These are phyloP conservation scores for Hypoxylon sp. DNA, from an alignment of 2,329 filamentous ascomycete species.

Conservation along the genomic window DNA sequence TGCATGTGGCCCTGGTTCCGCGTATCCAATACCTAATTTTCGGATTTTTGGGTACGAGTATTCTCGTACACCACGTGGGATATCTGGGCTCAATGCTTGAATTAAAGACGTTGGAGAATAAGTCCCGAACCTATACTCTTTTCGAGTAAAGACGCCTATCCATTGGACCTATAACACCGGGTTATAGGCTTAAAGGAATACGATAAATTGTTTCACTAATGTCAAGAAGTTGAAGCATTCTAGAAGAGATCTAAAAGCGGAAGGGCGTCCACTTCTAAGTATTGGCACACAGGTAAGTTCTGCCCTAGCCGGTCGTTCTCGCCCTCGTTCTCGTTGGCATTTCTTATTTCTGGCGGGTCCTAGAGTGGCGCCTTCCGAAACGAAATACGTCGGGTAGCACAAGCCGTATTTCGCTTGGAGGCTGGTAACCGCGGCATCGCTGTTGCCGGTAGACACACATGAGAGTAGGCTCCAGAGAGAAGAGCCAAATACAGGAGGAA, in stretches of 20 bases:
- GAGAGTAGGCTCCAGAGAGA: no score
- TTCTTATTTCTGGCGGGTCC: background rate
- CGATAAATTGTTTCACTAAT: background rate
- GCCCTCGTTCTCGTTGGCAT: background rate
- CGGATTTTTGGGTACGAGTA: background rate
- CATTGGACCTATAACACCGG: background rate
- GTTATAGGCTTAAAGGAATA: background rate
- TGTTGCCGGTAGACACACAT: no score
- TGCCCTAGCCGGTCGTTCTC: background rate
- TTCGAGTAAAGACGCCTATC: background rate
- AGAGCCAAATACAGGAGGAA: no score
- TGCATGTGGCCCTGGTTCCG: background rate
- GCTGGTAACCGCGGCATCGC: no score
- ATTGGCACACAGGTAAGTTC: no score
- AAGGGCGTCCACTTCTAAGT: background rate
- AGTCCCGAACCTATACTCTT: background rate
- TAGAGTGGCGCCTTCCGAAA: background rate
- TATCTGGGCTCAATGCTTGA: background rate
- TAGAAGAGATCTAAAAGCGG: background rate
- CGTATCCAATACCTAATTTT: background rate
- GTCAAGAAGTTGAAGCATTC: background rate
- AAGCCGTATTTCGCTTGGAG: no score
- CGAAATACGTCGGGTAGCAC: no score
- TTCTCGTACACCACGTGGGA: background rate
- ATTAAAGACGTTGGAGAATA: background rate